Evolutionary conservation across 73 alveolate genomes (phyloP).

Genomic region (Paramecium pentaurelia): DNA sequence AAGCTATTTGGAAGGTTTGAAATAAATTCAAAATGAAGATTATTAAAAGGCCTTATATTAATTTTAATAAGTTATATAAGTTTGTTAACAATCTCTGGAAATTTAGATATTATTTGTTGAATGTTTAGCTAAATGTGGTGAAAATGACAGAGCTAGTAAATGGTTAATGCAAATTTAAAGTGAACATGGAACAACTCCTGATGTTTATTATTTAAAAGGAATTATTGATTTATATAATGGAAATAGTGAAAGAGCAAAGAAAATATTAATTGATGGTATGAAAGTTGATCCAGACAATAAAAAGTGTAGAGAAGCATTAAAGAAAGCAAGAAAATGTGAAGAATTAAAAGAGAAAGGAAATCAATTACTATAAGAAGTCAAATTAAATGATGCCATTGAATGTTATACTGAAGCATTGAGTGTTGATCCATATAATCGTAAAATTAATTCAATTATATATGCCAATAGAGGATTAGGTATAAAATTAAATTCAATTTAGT

Average conservation of each 20-base stretch:
- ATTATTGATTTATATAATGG: conserved; percentile 54
- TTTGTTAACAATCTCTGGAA: background rate
- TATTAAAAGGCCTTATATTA: conserved; percentile 29
- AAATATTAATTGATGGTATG: conserved; percentile 73
- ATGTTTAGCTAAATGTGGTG: conserved; percentile 26
- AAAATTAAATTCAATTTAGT: background rate
- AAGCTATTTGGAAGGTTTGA: background rate
- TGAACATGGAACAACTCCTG: conserved; percentile 45
- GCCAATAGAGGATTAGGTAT: conserved; percentile 84
- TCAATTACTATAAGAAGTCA: conserved; percentile 67
- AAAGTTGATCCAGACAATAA: conserved; percentile 81
- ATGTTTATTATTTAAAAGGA: conserved; percentile 56
- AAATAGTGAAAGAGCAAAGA: conserved; percentile 72
- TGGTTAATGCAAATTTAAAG: conserved; percentile 23
- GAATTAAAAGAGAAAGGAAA: conserved; percentile 85
- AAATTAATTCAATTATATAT: conserved; percentile 79
- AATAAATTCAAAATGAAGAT: background rate
- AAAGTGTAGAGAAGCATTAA: conserved; percentile 68
- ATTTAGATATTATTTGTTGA: background rate
- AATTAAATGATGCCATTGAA: conserved; percentile 85
- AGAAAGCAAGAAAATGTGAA: conserved; percentile 71
- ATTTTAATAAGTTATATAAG: conserved; percentile 3
- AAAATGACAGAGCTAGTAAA: conserved; percentile 56
- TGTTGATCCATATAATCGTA: conserved; percentile 83
- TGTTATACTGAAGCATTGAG: conserved; percentile 87